Evolutionary conservation across 2,329 filamentous ascomycete species (phyloP), one percentile per base, ranked within the genome.

Genomic region (Ceratocystis smalleyi): DNA sequence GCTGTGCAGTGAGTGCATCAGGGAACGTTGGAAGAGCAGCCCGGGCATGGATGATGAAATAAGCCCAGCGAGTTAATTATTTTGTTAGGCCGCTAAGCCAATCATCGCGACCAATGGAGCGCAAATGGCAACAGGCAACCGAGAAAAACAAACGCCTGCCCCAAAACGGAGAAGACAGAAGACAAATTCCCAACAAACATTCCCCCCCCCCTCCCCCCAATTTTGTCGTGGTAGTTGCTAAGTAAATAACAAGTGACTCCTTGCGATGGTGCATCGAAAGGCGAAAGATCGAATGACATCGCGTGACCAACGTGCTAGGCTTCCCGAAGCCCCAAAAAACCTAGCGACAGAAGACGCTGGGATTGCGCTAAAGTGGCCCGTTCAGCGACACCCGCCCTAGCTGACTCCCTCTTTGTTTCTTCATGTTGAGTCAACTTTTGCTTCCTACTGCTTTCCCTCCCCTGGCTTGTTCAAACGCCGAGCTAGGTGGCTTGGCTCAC

Each of bases 271-370:
- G n/a, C 24, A 24, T 54, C 7, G 2, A 32, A 32, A 4, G 45
- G 22, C 45, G 32, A 51, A 45, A 49, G 30, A 47, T 65, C 64
- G 64, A 61, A 65, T 62, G 64, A 62, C 59, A 65, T 65, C 64
- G 64, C 64, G 49, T 65, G 64, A 65, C 64, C 64, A 43, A 43
- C 12, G 51, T 54, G 32, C 40, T 47, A 22, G 32, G n/a, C 43
- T 49, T 63, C 19, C 35, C 51, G 22, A 22, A 27, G 43, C 51
- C 35, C 61, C 30, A 22, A 49, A n/a, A 54, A 55, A 27, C 15
- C 15, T 45, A 51, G 32, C 7, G 35, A 47, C 12, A 24, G 49
- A 24, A 24, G 24, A 3, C 12, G 49, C 5, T 15, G 30, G 54
- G 54, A 57, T 57, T 57, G 15, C 27, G 54, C 27, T 35, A 57